Evolutionary conservation across 2,329 filamentous ascomycete genomes (phyloP), one percentile per base, ranked within the genome.

Genomic region (Fusarium torreyae): DNA sequence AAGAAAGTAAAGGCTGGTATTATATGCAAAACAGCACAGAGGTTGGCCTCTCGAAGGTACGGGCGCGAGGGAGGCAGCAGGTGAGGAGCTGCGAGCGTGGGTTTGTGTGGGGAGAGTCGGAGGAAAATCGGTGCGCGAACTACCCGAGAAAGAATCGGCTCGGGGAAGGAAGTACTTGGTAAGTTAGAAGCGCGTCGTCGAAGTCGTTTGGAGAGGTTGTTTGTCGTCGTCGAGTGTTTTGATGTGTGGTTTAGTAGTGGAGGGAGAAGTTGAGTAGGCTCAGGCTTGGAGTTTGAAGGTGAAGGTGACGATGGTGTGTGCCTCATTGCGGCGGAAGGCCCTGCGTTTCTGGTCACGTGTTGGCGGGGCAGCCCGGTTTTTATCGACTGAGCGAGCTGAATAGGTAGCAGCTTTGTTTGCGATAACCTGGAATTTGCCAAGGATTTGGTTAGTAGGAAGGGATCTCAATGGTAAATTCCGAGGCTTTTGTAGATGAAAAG

Each of bases 301-400:
- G 63, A 69, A 68, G 70, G 71, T 73, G 73, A 71, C 63, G 75
- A 77, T 71, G 52, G 64, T 71, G 68, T 76, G 76, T 67, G 75
- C 73, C 74, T 75, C 69, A 44, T 65, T 61, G 68, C 65, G 52
- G 67, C 57, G 55, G 62, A 69, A 68, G 69, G 66, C 68, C 63
- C 64, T 68, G 63, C 57, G 68, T 56, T 68, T 66, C 24, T 38
- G 63, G 71, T 80, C 78, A 80, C 78, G 78, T 80, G 78, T 71
- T 57, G 64, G 76, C 73, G 75, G 77, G 77, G 77, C 73, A 75
- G 56, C 63, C 57, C 61, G 58, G 49, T 54, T 66, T 66, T 53
- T 26, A 55, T 64, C 43, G 34, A 49, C 46, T 49, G 60, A 59
- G 58, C 26, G 60, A 59, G 58, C 26, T 56, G 66, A 53, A 22